phyloP scores from a whole-genome alignment of 257 asterid species.

The Rehmannia glutinosa region DNA sequence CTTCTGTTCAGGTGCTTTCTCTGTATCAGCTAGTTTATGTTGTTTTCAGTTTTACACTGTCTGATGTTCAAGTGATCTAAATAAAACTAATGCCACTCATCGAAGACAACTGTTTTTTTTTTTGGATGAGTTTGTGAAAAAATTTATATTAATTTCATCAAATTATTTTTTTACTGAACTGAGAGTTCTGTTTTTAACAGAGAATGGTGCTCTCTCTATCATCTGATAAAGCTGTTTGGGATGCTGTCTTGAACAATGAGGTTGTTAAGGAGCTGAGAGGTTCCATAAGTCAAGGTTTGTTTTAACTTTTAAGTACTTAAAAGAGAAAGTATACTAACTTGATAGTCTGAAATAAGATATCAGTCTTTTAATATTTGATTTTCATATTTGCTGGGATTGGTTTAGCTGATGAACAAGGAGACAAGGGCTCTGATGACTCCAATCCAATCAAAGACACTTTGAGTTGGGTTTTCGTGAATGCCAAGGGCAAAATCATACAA shows the following conservation, averaged over 20 bases:
- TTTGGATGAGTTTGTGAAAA: neutral
- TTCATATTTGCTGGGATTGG: neutral
- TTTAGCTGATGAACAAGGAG: slow-evolving; percentile 26
- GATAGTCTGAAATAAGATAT: too few species aligned
- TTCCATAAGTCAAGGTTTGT: slow-evolving; percentile 42
- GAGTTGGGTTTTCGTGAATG: slow-evolving; percentile 32
- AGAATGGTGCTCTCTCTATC: slow-evolving; percentile 60
- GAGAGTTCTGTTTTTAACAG: slow-evolving; percentile 8
- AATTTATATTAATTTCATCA: neutral
- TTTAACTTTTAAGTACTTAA: neutral
- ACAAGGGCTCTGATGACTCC: slow-evolving; percentile 27
- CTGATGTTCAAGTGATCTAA: too few species aligned
- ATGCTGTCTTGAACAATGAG: slow-evolving; percentile 63
- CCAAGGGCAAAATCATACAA: slow-evolving; percentile 40
- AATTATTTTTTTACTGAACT: neutral
- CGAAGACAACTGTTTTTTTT: slow-evolving; percentile 17
- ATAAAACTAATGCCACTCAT: too few species aligned
- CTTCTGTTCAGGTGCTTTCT: slow-evolving; percentile 53
- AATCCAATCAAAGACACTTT: slow-evolving; percentile 27
- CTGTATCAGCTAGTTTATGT: neutral
- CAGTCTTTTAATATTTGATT: neutral
- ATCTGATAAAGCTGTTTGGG: slow-evolving; percentile 73
- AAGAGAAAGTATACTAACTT: too few species aligned
- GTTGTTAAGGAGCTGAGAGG: slow-evolving; percentile 54
- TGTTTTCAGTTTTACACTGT: too few species aligned